phyloP scores from a whole-genome alignment of 1,284 basidiomycete species.

The Ganoderma leucocontextum region DNA sequence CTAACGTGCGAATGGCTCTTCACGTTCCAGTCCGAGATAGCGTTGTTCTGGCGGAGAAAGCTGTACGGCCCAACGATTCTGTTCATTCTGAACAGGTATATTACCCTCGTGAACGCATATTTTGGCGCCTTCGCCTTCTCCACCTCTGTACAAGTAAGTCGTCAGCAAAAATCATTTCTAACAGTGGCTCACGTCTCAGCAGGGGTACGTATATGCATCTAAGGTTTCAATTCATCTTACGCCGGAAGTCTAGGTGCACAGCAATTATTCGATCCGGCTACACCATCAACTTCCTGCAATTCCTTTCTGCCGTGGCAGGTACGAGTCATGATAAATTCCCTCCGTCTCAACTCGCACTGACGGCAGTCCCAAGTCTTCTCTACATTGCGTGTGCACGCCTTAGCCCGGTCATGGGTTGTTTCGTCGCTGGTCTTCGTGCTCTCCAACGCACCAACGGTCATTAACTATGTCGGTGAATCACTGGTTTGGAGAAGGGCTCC shows the following conservation, averaged over 20 bases:
- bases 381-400: background rate
- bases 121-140: background rate
- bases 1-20: background rate
- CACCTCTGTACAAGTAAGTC: background rate
- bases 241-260: background rate
- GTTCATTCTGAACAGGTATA: slow-evolving; percentile 4
- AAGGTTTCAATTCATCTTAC: background rate
- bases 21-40: background rate
- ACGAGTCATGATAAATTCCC: too few species aligned
- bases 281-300: background rate
- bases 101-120: background rate
- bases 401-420: background rate
- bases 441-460: background rate
- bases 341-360: background rate
- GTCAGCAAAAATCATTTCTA: background rate
- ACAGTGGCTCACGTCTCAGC: background rate
- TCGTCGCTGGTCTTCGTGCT: background rate
- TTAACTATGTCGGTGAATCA: background rate
- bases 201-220: background rate
- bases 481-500: background rate
- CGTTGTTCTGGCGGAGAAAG: background rate
- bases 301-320: background rate
- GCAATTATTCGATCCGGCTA: background rate
- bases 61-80: background rate
- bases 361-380: background rate